Evolutionary conservation across 1,284 basidiomycete species (phyloP).

Genomic region (Irpex sp.): DNA sequence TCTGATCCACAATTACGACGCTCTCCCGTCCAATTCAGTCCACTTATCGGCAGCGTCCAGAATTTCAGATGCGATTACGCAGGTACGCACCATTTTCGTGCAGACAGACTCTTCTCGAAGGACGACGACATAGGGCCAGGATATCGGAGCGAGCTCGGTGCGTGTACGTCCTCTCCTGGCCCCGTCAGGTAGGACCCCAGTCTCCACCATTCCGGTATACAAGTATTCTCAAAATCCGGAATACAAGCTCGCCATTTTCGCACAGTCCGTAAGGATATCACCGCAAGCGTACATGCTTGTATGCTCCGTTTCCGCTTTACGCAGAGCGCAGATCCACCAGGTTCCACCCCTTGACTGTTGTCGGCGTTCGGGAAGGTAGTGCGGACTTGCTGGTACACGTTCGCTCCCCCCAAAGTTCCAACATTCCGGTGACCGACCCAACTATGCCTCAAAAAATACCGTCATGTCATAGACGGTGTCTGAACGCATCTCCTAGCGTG

Average conservation of each 20-base stretch:
- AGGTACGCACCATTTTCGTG: background rate
- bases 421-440: too few relatives aligned
- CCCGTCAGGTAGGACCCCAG: conserved; percentile 5
- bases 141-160: background rate
- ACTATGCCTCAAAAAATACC: too few relatives aligned
- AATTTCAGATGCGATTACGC: background rate
- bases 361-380: background rate
- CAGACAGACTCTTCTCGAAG: background rate
- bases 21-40: background rate
- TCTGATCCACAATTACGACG: background rate
- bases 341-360: background rate
- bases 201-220: background rate
- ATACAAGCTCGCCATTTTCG: background rate
- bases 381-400: background rate
- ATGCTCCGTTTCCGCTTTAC: background rate
- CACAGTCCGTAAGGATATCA: background rate
- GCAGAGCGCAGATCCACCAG: background rate
- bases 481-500: background rate
- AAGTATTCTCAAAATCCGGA: background rate
- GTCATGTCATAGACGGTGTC: background rate
- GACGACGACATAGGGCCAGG: background rate
- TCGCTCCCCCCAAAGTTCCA: background rate
- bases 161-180: background rate
- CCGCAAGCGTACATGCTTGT: background rate
- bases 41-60: background rate